These are phyloP conservation scores for Coemansia sp. DNA, from an alignment of 192 early-diverging fungal genomes.

Conservation along the genomic window DNA sequence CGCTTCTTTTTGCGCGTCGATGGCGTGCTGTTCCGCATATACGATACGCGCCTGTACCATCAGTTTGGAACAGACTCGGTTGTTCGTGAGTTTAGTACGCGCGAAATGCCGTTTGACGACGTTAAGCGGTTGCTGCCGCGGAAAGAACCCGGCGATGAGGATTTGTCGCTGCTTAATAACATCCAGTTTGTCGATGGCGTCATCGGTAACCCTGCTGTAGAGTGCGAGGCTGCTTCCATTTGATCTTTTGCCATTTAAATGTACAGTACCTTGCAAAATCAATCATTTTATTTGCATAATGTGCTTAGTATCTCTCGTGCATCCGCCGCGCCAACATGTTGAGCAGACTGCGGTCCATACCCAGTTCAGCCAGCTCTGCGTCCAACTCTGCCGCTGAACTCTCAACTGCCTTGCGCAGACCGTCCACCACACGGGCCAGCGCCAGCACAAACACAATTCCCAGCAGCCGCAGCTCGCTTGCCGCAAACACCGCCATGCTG, in stretches of 20 bases:
- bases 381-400: conserved; percentile 16
- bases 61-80: conserved; percentile 69
- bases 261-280: background rate
- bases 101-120: conserved; percentile 65
- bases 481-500: conserved; percentile 41
- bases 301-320: conserved; percentile 33
- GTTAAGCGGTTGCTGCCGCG: conserved; percentile 38
- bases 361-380: conserved; percentile 13
- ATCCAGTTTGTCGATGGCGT: conserved; percentile 48
- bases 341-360: conserved; percentile 26
- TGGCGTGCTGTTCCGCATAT: conserved; percentile 86
- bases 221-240: conserved; percentile 30
- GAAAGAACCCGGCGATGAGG: conserved; percentile 48
- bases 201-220: conserved; percentile 27
- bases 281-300: background rate
- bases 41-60: conserved; percentile 89
- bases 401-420: conserved; percentile 7
- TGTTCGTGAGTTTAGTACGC: conserved; percentile 68
- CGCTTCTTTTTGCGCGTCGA: conserved; percentile 94
- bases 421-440: conserved; percentile 20
- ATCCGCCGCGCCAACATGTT: conserved; percentile 33
- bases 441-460: conserved; percentile 30
- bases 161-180: conserved; percentile 50
- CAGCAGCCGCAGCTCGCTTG: conserved; percentile 30
- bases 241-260: background rate